Evolutionary conservation across 495 filamentous ascomycete genomes (phyloP), one percentile per base, ranked within the genome.

Genomic region (Aspergillus sparsus): DNA sequence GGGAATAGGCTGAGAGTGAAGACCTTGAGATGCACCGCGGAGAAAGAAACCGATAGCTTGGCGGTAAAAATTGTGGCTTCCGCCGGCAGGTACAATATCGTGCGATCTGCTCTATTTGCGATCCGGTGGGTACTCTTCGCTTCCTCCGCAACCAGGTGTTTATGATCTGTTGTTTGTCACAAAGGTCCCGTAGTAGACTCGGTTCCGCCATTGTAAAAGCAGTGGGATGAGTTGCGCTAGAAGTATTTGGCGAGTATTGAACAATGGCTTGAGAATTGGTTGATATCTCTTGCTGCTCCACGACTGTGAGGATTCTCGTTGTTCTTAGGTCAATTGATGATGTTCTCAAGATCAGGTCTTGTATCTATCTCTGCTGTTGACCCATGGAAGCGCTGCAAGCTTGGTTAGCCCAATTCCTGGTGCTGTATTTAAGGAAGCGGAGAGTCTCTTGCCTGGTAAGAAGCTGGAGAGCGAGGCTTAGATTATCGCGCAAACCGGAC

Each of bases 351-450:
- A 51, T 33, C 9, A 51, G 49, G 21, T 27, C 2, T 2, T 34
- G 49, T 34, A 51, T 51, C 49, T 51, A 21, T 34, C 27, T 33
- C 21, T 51, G 49, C 27, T 51, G 49, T 51, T 51, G 8, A 33
- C 27, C 21, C 21, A 51, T 51, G 1, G 16, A 33, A n/a, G 49
- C 49, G 15, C 49, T 51, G 9, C 5, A 49, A 27, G 6, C 3
- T 3, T 12, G 21, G 21, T 27, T 27, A 27, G 21, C 21, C 21
- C 21, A 3, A 3, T 27, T 27, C 21, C 21, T 27, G 21, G 21
- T 27, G 21, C 21, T 27, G 21, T 27, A 27, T 27, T 27, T 27
- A 1, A 27, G 21, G 3, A 27, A 27, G 21, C 3, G 21, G 3
- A 27, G 21, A 3, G 21, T 27, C 1, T 27, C 36, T 31, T 44